A percentile compares a stretch with the other conserved stretches of the same genome.
Conservation (phyloP, 1,139 yeast genomes). For the Magnusiomyces sp. region DNA sequence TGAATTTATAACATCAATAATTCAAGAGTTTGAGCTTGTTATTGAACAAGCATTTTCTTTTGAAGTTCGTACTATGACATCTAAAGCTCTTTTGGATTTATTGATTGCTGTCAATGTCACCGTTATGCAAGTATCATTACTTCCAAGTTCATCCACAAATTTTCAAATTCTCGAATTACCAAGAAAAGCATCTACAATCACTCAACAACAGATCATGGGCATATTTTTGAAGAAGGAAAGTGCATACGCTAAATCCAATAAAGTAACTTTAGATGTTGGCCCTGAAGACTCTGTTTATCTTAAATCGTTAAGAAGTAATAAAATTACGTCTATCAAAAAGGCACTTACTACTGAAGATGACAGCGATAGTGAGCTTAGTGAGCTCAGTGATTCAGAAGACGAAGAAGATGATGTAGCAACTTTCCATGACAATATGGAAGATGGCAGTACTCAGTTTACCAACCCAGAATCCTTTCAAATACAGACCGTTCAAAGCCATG, state of each 20-base stretch:
- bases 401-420: background rate
- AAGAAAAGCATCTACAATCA: conserved; percentile 8
- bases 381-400: conserved; percentile 7
- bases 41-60: conserved; percentile 10
- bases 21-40: conserved; percentile 11
- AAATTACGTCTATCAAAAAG: background rate
- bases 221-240: conserved; percentile 20
- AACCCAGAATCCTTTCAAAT: conserved; percentile 5
- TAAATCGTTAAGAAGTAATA: conserved; percentile 1
- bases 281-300: conserved; percentile 7
- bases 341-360: background rate
- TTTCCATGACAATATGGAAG: conserved; percentile 8
- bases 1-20: conserved; percentile 7
- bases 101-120: conserved; percentile 14
- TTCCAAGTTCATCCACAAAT: conserved; percentile 14
- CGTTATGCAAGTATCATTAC: conserved; percentile 10
- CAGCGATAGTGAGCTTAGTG: conserved; percentile 1
- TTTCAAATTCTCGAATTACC: conserved; percentile 12
- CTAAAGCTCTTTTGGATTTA: conserved; percentile 12
- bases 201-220: conserved; percentile 16
- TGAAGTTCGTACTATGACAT: conserved; percentile 11
- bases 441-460: background rate
- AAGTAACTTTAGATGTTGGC: conserved; percentile 15
- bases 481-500: conserved; percentile 9
- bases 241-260: conserved; percentile 14